phyloP scores from a whole-genome alignment of 306 rosid genomes.

The Morella rubra region DNA sequence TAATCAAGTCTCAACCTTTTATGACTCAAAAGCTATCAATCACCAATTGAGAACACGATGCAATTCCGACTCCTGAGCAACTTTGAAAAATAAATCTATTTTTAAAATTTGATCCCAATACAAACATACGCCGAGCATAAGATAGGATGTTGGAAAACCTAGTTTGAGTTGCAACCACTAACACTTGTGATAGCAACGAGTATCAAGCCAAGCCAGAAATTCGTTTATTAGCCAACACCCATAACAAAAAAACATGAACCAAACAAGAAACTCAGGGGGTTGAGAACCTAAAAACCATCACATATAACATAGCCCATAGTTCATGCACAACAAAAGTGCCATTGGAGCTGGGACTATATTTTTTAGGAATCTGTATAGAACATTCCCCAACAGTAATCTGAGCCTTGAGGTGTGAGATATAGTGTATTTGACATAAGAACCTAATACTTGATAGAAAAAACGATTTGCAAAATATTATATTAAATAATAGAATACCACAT shows the following conservation, averaged over 20 bases:
- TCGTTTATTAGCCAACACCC: no score
- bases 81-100: no score
- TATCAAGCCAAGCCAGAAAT: background rate
- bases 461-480: conserved; percentile 4
- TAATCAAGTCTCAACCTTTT: no score
- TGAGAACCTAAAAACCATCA: background rate
- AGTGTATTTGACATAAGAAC: conserved; percentile 5
- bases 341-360: background rate
- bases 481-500: conserved; percentile 60
- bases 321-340: background rate
- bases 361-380: background rate
- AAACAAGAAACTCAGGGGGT: background rate
- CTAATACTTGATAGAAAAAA: conserved; percentile 5
- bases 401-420: background rate
- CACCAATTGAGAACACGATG: no score
- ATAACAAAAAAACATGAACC: background rate
- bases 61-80: no score
- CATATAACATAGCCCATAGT: background rate
- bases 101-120: no score
- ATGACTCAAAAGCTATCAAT: no score
- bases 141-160: background rate
- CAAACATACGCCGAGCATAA: no score
- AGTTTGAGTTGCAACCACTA: background rate
- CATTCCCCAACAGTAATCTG: background rate
- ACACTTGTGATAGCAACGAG: background rate